These are phyloP conservation scores for Coemansia umbellata DNA, from an alignment of 192 early-diverging fungal species.

Conservation along the genomic window DNA sequence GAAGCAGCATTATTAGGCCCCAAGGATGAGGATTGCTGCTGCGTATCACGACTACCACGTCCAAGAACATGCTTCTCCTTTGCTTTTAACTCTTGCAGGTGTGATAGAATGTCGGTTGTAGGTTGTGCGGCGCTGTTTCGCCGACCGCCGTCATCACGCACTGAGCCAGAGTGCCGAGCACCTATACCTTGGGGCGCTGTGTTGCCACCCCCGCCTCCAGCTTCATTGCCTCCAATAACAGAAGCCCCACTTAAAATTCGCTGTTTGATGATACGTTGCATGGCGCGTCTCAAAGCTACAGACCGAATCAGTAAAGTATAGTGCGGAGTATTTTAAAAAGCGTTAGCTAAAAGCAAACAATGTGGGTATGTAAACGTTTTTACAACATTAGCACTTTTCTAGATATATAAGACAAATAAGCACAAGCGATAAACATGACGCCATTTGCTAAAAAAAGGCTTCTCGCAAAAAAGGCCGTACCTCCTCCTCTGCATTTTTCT, in stretches of 20 bases:
- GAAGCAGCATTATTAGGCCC: too few relatives aligned
- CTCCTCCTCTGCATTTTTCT: too few relatives aligned
- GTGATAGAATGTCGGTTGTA: conserved; percentile 39
- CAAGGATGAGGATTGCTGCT: neutral
- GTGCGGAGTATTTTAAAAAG: too few relatives aligned
- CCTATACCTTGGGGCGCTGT: neutral
- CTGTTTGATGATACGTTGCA: conserved; percentile 30
- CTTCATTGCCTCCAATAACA: neutral
- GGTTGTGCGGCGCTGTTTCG: conserved; percentile 22
- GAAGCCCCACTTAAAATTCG: neutral
- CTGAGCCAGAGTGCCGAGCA: conserved; percentile 2
- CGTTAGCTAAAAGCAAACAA: too few relatives aligned
- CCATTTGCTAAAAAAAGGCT: too few relatives aligned
- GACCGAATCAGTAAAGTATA: too few relatives aligned
- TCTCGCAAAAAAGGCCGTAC: too few relatives aligned
- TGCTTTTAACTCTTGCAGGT: conserved; percentile 45
- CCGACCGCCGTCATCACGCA: conserved; percentile 10
- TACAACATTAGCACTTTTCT: too few relatives aligned
- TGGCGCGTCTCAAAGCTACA: conserved; percentile 37
- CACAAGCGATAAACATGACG: too few relatives aligned
- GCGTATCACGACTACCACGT: conserved; percentile 14
- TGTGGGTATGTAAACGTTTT: too few relatives aligned
- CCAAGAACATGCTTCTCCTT: conserved; percentile 42
- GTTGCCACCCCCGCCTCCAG: neutral
- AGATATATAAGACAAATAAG: too few relatives aligned